phyloP scores from a whole-genome alignment of 192 early-diverging fungal species.

The Geosiphon pyriformis region DNA sequence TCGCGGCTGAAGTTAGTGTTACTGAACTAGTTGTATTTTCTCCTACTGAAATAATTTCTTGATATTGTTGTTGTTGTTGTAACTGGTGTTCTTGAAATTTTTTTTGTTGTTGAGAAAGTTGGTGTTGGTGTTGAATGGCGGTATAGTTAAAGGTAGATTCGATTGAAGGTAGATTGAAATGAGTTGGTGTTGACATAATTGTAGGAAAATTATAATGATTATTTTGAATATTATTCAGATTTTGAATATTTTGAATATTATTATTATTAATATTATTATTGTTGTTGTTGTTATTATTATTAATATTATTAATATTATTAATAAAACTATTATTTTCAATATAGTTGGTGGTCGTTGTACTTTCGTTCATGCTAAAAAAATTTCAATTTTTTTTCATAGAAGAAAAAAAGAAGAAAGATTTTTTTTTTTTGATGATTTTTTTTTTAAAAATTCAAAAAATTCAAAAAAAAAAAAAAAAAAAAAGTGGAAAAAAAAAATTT shows the following conservation, averaged over 20 bases:
- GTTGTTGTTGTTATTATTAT: background rate
- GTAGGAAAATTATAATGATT: background rate
- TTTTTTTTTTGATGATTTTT: too few species aligned
- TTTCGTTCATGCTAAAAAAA: background rate
- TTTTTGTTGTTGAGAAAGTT: background rate
- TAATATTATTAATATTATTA: background rate
- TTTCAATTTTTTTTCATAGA: background rate
- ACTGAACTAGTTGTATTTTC: background rate
- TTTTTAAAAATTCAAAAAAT: too few species aligned
- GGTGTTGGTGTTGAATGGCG: background rate
- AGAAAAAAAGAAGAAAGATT: too few species aligned
- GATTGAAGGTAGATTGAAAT: background rate
- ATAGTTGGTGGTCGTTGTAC: background rate
- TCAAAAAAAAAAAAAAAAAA: too few species aligned
- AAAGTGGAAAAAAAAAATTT: too few species aligned
- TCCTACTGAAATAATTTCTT: background rate
- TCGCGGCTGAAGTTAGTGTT: background rate
- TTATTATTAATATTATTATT: background rate
- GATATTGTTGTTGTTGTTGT: conserved; percentile 11
- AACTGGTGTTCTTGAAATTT: background rate
- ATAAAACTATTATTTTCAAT: background rate
- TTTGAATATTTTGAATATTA: background rate
- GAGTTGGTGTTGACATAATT: background rate
- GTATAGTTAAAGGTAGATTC: background rate
- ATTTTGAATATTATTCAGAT: background rate